Base-by-base conservation (phyloP, 176 grass and related monocot species). In the Elymus sibiricus region DNA sequence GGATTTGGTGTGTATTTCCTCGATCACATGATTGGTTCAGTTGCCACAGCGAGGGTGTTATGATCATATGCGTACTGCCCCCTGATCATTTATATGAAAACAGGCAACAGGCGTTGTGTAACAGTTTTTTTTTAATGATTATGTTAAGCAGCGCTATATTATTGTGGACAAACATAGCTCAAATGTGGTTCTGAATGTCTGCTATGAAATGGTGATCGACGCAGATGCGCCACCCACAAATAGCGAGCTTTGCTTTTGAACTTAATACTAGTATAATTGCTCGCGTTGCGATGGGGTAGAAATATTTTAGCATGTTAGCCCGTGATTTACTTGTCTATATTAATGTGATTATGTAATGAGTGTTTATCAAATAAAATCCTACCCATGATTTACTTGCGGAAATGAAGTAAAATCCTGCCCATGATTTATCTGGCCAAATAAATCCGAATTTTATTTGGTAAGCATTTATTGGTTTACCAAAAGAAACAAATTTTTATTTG, bases 51-150 rank as follows among this genome's bases (percentile, higher is more conserved):
- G 60, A 83, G 25, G 10, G 9, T 86, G 19, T 67, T 90, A 31
- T 86, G 32, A 59, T 64, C 74, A 66, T 79, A 64, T 76, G 67
- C 7, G 49, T 76, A 69, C 47, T 17, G 11, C 2, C 14, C 42
- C 74, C 64, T 71, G 49, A 46, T 79, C 68, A 73, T 79, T 87
- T 64, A 27, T 84, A 46, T 84, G 46, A 60, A 68, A 66, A 44
- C 34, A 56, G 75, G 16, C 74, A 66, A 44, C 34, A 56, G 75
- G 16, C 74, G 70, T 60, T 79, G 47, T 53, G 15, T 61, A 37
- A 74, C 34, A 25, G 25, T 76, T 79, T 79, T 79, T 79, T 29
- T 75, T 70, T 27, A 81, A 19, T 60, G 66, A 79, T 67, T n/a
- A 74, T 12, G 65, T 79, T 31, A 78, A 35, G 5, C 55, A 79